Evolutionary conservation across 2,329 filamentous ascomycete species (phyloP).

Genomic region (Whalleya microplaca): DNA sequence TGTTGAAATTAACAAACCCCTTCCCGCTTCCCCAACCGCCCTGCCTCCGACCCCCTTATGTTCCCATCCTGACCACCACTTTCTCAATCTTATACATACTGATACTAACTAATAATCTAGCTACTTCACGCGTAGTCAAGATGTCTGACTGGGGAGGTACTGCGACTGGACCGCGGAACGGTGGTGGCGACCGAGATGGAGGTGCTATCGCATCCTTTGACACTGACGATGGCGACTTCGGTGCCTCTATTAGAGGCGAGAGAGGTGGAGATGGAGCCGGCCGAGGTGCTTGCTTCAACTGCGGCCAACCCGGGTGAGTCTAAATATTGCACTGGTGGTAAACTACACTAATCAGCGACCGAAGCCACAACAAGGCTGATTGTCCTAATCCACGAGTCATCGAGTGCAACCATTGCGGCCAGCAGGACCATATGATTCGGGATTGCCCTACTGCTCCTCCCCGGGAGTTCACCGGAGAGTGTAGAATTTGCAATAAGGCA

Average conservation of each 20-base stretch:
- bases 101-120: slow-evolving; percentile 9
- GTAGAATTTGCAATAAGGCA: slow-evolving; percentile 51
- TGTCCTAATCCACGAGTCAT: slow-evolving; percentile 59
- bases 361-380: slow-evolving; percentile 64
- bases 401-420: slow-evolving; percentile 50
- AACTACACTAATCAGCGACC: slow-evolving; percentile 20
- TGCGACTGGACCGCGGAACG: too few relatives aligned
- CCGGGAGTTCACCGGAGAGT: slow-evolving; percentile 49
- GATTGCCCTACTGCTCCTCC: slow-evolving; percentile 35
- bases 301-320: slow-evolving; percentile 38
- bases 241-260: slow-evolving; percentile 5
- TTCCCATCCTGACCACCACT: not conserved
- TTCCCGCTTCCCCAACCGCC: too few relatives aligned
- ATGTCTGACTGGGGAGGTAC: slow-evolving; percentile 20
- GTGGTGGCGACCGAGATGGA: not conserved
- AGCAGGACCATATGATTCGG: slow-evolving; percentile 50
- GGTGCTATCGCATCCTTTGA: slow-evolving; percentile 3
- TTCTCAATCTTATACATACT: not conserved
- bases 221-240: slow-evolving; percentile 5
- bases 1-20: too few relatives aligned
- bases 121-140: not conserved
- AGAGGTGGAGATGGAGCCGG: slow-evolving; percentile 22
- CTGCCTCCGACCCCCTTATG: not conserved
- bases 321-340: not conserved
- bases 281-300: slow-evolving; percentile 16